A percentile compares a stretch with the other conserved stretches of the same genome.
Evolutionary conservation across 2,329 filamentous ascomycete species (phyloP).

Genomic region (Pseudocercospora fuligena): DNA sequence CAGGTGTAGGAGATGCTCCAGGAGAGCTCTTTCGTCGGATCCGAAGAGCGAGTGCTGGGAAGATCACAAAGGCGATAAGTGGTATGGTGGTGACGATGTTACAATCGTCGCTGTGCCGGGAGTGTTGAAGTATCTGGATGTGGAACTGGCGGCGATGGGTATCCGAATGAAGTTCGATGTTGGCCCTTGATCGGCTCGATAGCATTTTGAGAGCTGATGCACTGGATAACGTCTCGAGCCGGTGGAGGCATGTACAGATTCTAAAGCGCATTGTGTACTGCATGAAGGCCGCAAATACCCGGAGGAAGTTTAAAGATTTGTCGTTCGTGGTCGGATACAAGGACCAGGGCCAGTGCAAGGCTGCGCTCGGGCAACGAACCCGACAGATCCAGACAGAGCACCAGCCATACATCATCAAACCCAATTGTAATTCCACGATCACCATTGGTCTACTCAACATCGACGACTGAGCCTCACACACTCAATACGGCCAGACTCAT

Average conservation of each 20-base stretch:
- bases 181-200: constrained; percentile 46
- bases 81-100: constrained; percentile 86
- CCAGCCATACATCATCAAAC: background rate
- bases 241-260: background rate
- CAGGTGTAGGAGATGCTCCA: constrained; percentile 44
- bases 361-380: background rate
- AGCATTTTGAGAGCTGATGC: background rate
- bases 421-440: background rate
- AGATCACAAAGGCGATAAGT: constrained; percentile 82
- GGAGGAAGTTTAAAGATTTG: background rate
- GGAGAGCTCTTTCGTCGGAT: constrained; percentile 37
- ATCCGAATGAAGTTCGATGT: constrained; percentile 93
- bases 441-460: background rate
- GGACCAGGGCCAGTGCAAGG: background rate
- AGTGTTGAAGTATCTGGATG: constrained; percentile 89
- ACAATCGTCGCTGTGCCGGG: constrained; percentile 91
- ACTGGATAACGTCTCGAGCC: background rate
- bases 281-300: background rate
- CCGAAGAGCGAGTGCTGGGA: constrained; percentile 73
- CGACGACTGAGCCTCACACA: background rate
- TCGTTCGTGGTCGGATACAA: background rate
- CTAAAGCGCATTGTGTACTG: background rate
- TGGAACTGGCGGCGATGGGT: constrained; percentile 95
- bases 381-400: background rate
- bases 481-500: background rate